Conservation (phyloP, 805 yeast genomes). For the Jamesozyma jinghongensis region DNA sequence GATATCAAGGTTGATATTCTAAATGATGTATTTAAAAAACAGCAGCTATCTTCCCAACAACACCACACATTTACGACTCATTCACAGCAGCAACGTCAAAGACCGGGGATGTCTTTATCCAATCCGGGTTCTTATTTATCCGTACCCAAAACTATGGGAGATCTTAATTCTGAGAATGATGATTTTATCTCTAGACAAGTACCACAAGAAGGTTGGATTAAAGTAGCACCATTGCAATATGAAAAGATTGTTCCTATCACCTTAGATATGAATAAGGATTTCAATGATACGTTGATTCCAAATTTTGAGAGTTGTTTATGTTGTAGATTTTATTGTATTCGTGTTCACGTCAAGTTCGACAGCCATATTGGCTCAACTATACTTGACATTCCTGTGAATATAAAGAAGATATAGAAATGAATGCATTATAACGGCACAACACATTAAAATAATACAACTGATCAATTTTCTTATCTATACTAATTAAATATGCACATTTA, state of each 20-base stretch:
- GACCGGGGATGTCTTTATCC: neutral
- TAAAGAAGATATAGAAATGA: slow-evolving; percentile 25
- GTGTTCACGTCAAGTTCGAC: slow-evolving; percentile 39
- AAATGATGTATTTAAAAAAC: slow-evolving; percentile 25
- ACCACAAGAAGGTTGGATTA: slow-evolving; percentile 12
- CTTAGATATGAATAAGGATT: slow-evolving; percentile 33
- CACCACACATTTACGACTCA: neutral
- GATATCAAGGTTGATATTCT: slow-evolving; percentile 14
- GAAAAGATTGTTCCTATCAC: slow-evolving; percentile 33
- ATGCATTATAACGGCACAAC: too few species aligned
- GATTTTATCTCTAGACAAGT: neutral
- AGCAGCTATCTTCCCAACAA: slow-evolving; percentile 1
- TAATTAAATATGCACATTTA: too few species aligned
- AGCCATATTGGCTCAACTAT: slow-evolving; percentile 25
- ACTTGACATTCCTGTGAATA: slow-evolving; percentile 32
- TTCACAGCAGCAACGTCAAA: slow-evolving; percentile 1
- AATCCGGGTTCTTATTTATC: neutral
- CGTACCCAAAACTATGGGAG: neutral
- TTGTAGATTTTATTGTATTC: slow-evolving; percentile 48
- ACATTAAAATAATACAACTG: too few species aligned
- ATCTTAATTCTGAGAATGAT: neutral
- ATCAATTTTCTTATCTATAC: too few species aligned
- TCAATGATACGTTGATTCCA: slow-evolving; percentile 46
- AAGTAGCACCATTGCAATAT: slow-evolving; percentile 26
- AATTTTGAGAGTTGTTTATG: slow-evolving; percentile 55